Base-by-base conservation (phyloP, 768 basidiomycete genomes). In the Termitomyces sp. region DNA sequence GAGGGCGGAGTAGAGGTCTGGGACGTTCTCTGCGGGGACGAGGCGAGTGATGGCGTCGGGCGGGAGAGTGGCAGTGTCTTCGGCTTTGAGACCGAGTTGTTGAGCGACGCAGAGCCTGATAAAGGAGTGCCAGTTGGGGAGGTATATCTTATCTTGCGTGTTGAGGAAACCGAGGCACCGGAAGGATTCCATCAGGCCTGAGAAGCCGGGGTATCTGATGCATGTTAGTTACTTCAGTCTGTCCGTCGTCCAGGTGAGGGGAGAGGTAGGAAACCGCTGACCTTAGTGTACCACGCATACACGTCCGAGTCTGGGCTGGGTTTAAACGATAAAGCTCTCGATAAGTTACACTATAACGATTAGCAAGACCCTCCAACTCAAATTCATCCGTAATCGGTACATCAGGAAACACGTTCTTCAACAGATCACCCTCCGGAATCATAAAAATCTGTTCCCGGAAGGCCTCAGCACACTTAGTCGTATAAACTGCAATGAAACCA, bases 241-340 rank as follows among this genome's bases (percentile, higher is more conserved):
- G 14, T 40, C 22, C 38, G 11, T 28, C 3, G 17, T 7, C 11
- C 21, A 17, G 43, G 35, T 14, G 6, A 19, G 34, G 17, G 9
- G 19, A 10, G n/a, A n/a, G n/a, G n/a, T 32, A 5, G 19, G n/a
- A 5, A 30, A 10, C 11, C 5, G 37, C 72, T 47, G 57, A 87
- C 85, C 94, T 80, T 44, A 97, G 68, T 0, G 95, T 97, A 5
- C 95, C 95, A 34, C 95, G 78, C 62, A 97, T 69, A 48, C 95
- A 71, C 1, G 91, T 88, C 48, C 79, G 74, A 63, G 5, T 58
- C 15, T 62, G 49, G 1, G 74, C 75, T 9, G 15, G 3, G 1
- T 15, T 5, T 2, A 93, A 72, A 0, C 76, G 73, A 67, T 97
- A 97, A 2, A 79, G 77, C 5, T 75, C 68, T 0, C 77, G 77